Evolutionary conservation across 768 basidiomycete genomes (phyloP), one percentile per base, ranked within the genome.

Genomic region (Megacollybia marginata): DNA sequence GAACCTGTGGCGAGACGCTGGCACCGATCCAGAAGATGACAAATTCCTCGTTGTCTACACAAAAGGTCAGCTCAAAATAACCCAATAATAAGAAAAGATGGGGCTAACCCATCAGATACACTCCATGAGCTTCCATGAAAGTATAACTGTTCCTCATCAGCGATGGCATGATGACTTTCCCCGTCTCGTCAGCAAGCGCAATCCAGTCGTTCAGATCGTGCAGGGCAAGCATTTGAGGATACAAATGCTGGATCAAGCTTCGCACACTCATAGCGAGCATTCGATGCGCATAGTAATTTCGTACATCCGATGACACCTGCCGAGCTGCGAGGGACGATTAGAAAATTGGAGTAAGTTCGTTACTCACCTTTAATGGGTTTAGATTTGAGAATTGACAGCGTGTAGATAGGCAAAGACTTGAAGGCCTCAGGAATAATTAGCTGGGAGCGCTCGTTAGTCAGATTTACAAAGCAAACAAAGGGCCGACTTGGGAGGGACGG

Each of bases 381-480:
- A 47, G 79, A 79, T 70, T 99, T 99, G 43, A 87, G 73, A 33
- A 97, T 78, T 10, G 83, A 83, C 2, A 97, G 72, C 3, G 79
- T 78, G 62, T 85, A 93, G 15, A 92, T 72, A 0, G 93, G 91
- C 40, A 98, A 75, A 1, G 85, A 76, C 59, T 86, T 85, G 73
- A 92, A 93, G 0, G 88, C 85, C 66, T 98, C 96, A 6, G 96
- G 96, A 20, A 99, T 80, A 53, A 99, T 88, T 53, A 99, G 67
- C 95, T 99, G 57, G 1, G 40, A 11, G 51, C 46, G 35, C 55
- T 42, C 53, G 57, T 51, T 18, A 46, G 15, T 45, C 4, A 2
- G 44, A n/a, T 31, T 34, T 43, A 28, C 19, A 38, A 23, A 49
- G 16, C 16, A 34, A 10, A 28, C 15, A 15, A 47, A n/a, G 44